Evolutionary conservation across 345 rosid species (phyloP), one percentile per base, ranked within the genome.

Genomic region (Geranium brycei): DNA sequence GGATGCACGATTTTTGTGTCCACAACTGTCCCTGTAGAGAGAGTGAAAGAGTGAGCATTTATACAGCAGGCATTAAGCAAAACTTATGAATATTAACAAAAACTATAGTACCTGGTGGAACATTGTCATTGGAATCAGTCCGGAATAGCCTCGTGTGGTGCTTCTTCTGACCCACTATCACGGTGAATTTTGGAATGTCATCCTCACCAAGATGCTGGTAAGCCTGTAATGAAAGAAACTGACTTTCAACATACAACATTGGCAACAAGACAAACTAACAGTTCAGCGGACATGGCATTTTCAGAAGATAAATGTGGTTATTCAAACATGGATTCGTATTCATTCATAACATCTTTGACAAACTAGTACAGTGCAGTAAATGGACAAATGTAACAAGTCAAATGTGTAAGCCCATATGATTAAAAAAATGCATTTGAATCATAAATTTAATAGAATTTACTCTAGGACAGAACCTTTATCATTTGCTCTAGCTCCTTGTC

Each of bases 91-190:
- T n/a, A 30, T 15, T 47, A 12, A 32, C 64, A 51, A 17, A 23
- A 55, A 65, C 59, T 51, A 63, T 62, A 75, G 58, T 6, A 89
- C 96, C 99, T 62, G 99, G 86, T 5, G 97, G 96, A 73, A 93
- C 96, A 76, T 93, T 93, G 53, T 82, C 89, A 13, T 86, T 72
- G 64, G 78, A 79, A 58, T 55, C 59, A 15, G 81, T 60, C 74
- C 78, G 95, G 76, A 93, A 90, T 61, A 90, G 75, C 75, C 86
- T 89, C 7, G 97, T 89, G 67, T 86, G 96, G 69, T 89, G 99
- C 74, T 86, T 87, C 85, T 93, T 90, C 47, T 93, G 99, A 6
- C 89, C 95, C 47, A 93, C 85, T 60, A 93, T 66, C 56, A 89
- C 82, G 1, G 89, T 85, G 74, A 92, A 92, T 64, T 85, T 83